Evolutionary conservation across 495 filamentous ascomycete species (phyloP).

Genomic region (Venustampulla echinocandica): DNA sequence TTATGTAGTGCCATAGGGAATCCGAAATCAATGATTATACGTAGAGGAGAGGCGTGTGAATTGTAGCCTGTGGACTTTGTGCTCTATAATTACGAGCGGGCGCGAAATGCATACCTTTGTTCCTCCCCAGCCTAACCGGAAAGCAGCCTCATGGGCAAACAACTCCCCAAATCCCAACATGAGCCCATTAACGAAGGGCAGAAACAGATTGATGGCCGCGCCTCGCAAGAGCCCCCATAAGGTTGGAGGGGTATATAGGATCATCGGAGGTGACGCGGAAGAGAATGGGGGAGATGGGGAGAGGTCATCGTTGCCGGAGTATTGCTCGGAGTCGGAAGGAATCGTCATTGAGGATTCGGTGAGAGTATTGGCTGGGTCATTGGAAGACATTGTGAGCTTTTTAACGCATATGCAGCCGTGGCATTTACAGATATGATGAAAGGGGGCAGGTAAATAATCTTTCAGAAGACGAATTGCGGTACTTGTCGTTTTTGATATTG

Average conservation of each 20-base stretch:
- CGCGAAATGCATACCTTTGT: conserved; percentile 64
- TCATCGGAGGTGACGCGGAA: conserved; percentile 63
- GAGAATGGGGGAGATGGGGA: conserved; percentile 51
- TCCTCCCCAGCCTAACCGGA: conserved; percentile 81
- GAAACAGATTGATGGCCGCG: conserved; percentile 85
- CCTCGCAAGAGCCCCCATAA: conserved; percentile 77
- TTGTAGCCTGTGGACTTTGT: too few relatives aligned
- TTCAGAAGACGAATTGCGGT: neutral
- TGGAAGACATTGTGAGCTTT: conserved; percentile 31
- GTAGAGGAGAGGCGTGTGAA: too few relatives aligned
- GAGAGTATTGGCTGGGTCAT: conserved; percentile 41
- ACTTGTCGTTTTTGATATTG: conserved; percentile 20
- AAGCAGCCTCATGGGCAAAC: conserved; percentile 91
- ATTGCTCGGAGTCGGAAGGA: conserved; percentile 84
- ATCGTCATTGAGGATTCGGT: conserved; percentile 78
- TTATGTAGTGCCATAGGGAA: too few relatives aligned
- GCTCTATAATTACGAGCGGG: too few relatives aligned
- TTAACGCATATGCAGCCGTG: conserved; percentile 2
- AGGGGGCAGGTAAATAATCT: conserved; percentile 5
- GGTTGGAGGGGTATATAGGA: conserved; percentile 84
- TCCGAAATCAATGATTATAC: too few relatives aligned
- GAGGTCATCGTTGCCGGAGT: conserved; percentile 56
- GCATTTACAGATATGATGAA: conserved; percentile 4
- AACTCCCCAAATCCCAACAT: conserved; percentile 98
- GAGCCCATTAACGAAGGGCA: conserved; percentile 95